These are phyloP conservation scores for Scedosporium dehoogii DNA, from an alignment of 2,329 filamentous ascomycete species.

Conservation along the genomic window DNA sequence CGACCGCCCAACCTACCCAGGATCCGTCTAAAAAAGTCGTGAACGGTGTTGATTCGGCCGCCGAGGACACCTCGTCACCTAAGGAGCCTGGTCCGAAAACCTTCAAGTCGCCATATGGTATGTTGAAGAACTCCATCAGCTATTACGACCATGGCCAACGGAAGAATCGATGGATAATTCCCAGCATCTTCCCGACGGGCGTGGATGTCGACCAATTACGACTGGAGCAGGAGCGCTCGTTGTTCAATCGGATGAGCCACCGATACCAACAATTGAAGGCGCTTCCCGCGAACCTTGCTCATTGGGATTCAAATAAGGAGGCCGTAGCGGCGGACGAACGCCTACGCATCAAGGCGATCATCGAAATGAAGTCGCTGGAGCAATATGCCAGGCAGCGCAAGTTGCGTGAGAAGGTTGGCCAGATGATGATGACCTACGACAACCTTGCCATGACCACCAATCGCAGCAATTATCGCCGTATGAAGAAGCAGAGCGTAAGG, in stretches of 20 bases:
- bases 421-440: constrained; percentile 90
- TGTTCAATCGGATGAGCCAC: constrained; percentile 83
- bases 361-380: constrained; percentile 87
- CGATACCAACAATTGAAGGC: constrained; percentile 77
- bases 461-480: constrained; percentile 76
- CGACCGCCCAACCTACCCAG: constrained; percentile 18
- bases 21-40: constrained; percentile 9
- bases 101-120: constrained; percentile 62
- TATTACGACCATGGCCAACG: constrained; percentile 72
- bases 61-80: constrained; percentile 25
- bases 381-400: constrained; percentile 82
- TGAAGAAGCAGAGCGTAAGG: constrained; percentile 94
- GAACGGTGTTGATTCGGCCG: constrained; percentile 9
- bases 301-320: constrained; percentile 72
- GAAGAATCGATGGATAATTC: constrained; percentile 68
- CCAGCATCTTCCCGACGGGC: constrained; percentile 80
- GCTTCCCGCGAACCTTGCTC: constrained; percentile 74
- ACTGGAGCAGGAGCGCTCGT: constrained; percentile 75
- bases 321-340: constrained; percentile 62
- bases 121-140: constrained; percentile 52
- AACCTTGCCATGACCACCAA: constrained; percentile 97
- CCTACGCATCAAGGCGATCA: constrained; percentile 79
- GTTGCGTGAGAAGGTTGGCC: constrained; percentile 76
- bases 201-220: constrained; percentile 79
- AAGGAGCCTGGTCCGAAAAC: constrained; percentile 55